Conservation (phyloP, 192 early-diverging fungal species). For the Linnemannia exigua region DNA sequence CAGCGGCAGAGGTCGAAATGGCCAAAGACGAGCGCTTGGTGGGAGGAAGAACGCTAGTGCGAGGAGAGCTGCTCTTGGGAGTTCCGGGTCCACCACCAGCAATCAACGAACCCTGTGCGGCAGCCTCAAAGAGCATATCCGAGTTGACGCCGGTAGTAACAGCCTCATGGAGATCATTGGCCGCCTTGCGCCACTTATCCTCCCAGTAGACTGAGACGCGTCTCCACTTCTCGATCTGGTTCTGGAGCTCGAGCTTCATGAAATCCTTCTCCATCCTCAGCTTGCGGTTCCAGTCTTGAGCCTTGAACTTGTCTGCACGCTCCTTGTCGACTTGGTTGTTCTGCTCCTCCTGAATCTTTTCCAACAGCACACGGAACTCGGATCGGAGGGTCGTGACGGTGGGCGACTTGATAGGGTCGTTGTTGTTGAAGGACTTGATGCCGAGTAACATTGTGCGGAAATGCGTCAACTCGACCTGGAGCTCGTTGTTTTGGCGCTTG, state of each 20-base stretch:
- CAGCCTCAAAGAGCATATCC: conserved; percentile 37
- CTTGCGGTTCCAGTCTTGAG: conserved; percentile 57
- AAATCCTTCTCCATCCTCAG: conserved; percentile 56
- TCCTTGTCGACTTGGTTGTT: conserved; percentile 50
- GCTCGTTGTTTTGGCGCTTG: conserved; percentile 44
- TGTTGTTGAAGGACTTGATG: conserved; percentile 59
- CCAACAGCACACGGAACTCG: conserved; percentile 50
- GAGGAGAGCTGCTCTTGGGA: conserved; percentile 10
- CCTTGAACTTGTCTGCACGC: conserved; percentile 49
- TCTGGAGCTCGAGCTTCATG: conserved; percentile 57
- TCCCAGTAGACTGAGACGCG: conserved; percentile 54
- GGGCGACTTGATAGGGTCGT: conserved; percentile 56
- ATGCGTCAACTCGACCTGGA: conserved; percentile 47
- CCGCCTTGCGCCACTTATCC: conserved; percentile 53
- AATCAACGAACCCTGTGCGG: neutral
- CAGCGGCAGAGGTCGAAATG: neutral
- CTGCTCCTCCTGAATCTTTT: conserved; percentile 55
- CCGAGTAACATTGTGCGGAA: conserved; percentile 53
- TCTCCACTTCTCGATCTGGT: conserved; percentile 57
- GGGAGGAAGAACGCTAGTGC: conserved; percentile 10
- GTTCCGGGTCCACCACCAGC: too few relatives aligned
- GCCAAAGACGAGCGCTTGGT: conserved; percentile 38
- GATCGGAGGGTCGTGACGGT: conserved; percentile 48
- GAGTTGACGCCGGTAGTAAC: conserved; percentile 46
- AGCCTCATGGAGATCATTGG: conserved; percentile 52